These are phyloP conservation scores for Pulveroboletus sp. DNA, from an alignment of 768 basidiomycete genomes.

Conservation along the genomic window DNA sequence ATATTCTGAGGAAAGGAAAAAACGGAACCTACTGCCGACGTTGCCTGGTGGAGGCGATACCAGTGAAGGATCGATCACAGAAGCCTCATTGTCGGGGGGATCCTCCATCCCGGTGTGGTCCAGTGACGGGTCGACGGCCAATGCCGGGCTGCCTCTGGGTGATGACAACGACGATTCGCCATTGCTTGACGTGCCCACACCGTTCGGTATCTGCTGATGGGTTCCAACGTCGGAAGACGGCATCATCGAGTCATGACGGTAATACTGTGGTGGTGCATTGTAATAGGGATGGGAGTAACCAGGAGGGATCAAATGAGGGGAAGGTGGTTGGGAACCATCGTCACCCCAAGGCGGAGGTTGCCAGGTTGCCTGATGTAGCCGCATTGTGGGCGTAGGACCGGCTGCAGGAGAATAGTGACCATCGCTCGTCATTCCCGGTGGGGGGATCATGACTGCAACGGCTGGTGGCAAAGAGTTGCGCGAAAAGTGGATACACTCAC, in stretches of 20 bases:
- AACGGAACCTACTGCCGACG: constrained; percentile 17
- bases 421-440: constrained; percentile 40
- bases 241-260: constrained; percentile 37
- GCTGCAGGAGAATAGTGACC: constrained; percentile 39
- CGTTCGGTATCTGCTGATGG: constrained; percentile 24
- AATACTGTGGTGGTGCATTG: constrained; percentile 41
- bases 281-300: constrained; percentile 39
- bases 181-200: constrained; percentile 20
- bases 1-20: constrained; percentile 25
- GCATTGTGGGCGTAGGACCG: constrained; percentile 51
- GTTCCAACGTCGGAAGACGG: constrained; percentile 17
- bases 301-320: constrained; percentile 30
- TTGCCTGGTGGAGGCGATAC: constrained; percentile 22
- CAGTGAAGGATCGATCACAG: constrained; percentile 39
- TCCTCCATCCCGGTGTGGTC: constrained; percentile 14
- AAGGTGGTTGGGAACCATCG: constrained; percentile 37
- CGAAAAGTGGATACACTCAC: constrained; percentile 18
- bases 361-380: constrained; percentile 44
- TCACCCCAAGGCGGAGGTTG: constrained; percentile 32
- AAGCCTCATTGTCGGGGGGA: constrained; percentile 11
- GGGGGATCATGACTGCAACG: constrained; percentile 39
- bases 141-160: constrained; percentile 22
- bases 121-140: constrained; percentile 26
- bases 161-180: constrained; percentile 29
- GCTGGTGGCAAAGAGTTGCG: constrained; percentile 3